Base-by-base conservation (phyloP, 208 protist genomes). In the Trypanosoma rangeli region DNA sequence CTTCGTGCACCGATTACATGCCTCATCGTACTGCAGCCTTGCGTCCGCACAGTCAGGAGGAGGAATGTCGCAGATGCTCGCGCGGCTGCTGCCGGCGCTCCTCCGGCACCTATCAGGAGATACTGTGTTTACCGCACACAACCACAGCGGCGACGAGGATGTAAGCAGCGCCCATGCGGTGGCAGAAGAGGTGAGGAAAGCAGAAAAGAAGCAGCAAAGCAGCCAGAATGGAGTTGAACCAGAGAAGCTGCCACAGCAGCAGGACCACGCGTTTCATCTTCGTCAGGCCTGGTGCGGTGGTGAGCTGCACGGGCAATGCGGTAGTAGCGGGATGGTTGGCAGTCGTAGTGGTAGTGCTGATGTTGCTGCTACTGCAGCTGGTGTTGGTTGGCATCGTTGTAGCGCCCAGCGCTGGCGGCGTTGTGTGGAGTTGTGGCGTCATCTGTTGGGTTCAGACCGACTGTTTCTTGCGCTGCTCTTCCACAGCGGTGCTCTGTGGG, bases 381-480 rank as follows among this genome's bases (percentile, higher is more conserved):
- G 33, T 57, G 42, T 50, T 24, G 46, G 64, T 69, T 5, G 12
- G 24, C 26, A n/a, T 67, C 22, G 35, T 48, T 3, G 50, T n/a
- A 56, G 64, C 80, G 81, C 56, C 73, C 75, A 31, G 18, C 82
- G 84, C 1, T 93, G 87, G 87, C 78, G 80, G 16, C 78, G 71
- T 48, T 87, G 82, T 68, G 74, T 93, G 44, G 57, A 61, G 13
- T 64, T 91, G 5, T 91, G 83, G 79, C 80, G 87, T 22, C 78
- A 62, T n/a, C 64, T 91, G n/a, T 33, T 93, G n/a, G 77, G 80
- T 33, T 83, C 77, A n/a, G 85, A 93, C 52, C 61, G 72, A 20
- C 57, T 93, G 16, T 78, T 91, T 55, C 83, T 93, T 15, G 73
- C 74, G n/a, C 50, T 93, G 24, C 79, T 93, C 13, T 80, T 89